phyloP scores from a whole-genome alignment of 2,329 filamentous ascomycete genomes.

The Alternaria metachromatica region DNA sequence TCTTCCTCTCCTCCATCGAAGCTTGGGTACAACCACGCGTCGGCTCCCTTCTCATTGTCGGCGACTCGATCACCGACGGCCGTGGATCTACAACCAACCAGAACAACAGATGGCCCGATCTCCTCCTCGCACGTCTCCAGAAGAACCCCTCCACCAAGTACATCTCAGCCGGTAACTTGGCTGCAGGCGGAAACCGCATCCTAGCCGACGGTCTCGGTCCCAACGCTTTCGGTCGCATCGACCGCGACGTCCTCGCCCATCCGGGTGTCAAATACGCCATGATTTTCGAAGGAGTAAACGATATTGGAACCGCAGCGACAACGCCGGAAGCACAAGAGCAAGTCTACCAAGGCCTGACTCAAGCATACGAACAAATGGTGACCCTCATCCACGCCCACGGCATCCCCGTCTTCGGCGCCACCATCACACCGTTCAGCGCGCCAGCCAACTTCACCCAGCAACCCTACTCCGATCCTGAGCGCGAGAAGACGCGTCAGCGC shows the following conservation, averaged over 20 bases:
- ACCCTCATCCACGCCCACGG: slow-evolving; percentile 61
- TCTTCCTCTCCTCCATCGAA: slow-evolving; percentile 65
- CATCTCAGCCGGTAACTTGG: slow-evolving; percentile 68
- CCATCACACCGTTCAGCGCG: slow-evolving; percentile 68
- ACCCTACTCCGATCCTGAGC: slow-evolving; percentile 48
- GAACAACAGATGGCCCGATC: slow-evolving; percentile 60
- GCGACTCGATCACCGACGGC: slow-evolving; percentile 71
- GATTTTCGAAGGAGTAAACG: slow-evolving; percentile 70
- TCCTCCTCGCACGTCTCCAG: slow-evolving; percentile 55
- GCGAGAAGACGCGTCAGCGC: slow-evolving; percentile 63
- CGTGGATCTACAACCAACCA: slow-evolving; percentile 64
- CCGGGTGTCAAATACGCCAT: slow-evolving; percentile 66
- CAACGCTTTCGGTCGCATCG: slow-evolving; percentile 64
- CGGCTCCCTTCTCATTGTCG: slow-evolving; percentile 62
- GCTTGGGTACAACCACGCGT: slow-evolving; percentile 56
- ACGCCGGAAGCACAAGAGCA: slow-evolving; percentile 54
- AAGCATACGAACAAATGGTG: slow-evolving; percentile 66
- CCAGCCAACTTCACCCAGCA: slow-evolving; percentile 38
- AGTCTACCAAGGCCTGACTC: slow-evolving; percentile 60
- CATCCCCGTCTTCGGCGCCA: slow-evolving; percentile 66
- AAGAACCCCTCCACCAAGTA: slow-evolving; percentile 51
- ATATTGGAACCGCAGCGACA: slow-evolving; percentile 63
- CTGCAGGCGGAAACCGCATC: slow-evolving; percentile 72
- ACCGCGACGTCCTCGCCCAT: slow-evolving; percentile 68
- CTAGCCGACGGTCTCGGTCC: slow-evolving; percentile 68